Evolutionary conservation across 1,284 basidiomycete genomes (phyloP).

Genomic region (Trichosporon ovoides): DNA sequence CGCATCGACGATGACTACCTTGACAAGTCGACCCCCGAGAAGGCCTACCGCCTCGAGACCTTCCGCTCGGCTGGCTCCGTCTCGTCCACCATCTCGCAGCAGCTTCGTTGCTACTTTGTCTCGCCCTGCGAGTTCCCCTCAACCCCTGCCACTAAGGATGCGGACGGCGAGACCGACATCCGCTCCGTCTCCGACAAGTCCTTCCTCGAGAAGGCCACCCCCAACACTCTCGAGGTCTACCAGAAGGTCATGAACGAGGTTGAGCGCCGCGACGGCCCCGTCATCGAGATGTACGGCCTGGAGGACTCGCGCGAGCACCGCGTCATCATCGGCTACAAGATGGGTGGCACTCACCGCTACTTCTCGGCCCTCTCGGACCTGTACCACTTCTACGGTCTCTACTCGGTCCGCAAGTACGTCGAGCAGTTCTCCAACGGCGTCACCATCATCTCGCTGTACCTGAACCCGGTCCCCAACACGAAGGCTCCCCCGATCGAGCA

Average conservation of each 20-base stretch:
- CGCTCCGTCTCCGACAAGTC: slow-evolving; percentile 78
- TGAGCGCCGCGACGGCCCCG: slow-evolving; percentile 73
- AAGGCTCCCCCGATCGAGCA: slow-evolving; percentile 85
- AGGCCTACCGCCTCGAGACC: slow-evolving; percentile 90
- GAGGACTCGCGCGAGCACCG: slow-evolving; percentile 79
- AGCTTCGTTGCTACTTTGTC: slow-evolving; percentile 96
- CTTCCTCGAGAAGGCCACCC: slow-evolving; percentile 90
- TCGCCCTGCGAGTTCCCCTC: slow-evolving; percentile 80
- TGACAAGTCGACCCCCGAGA: slow-evolving; percentile 68
- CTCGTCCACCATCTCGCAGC: slow-evolving; percentile 79
- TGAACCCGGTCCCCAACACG: slow-evolving; percentile 74
- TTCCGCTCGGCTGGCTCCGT: slow-evolving; percentile 89
- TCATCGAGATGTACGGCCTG: slow-evolving; percentile 92
- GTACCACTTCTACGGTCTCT: slow-evolving; percentile 96
- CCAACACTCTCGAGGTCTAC: slow-evolving; percentile 92
- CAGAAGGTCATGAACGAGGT: slow-evolving; percentile 87
- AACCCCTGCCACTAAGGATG: slow-evolving; percentile 49
- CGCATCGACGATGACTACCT: slow-evolving; percentile 90
- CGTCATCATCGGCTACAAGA: slow-evolving; percentile 92
- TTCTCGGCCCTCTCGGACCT: slow-evolving; percentile 85
- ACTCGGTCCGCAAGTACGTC: slow-evolving; percentile 53
- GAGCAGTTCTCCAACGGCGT: slow-evolving; percentile 97
- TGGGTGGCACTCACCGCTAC: slow-evolving; percentile 55
- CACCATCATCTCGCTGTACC: slow-evolving; percentile 92
- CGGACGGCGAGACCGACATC: slow-evolving; percentile 70